A percentile compares a stretch with the other conserved stretches of the same genome.
Conservation (phyloP, 1,284 basidiomycete species). For the Sporisorium reilianum region DNA sequence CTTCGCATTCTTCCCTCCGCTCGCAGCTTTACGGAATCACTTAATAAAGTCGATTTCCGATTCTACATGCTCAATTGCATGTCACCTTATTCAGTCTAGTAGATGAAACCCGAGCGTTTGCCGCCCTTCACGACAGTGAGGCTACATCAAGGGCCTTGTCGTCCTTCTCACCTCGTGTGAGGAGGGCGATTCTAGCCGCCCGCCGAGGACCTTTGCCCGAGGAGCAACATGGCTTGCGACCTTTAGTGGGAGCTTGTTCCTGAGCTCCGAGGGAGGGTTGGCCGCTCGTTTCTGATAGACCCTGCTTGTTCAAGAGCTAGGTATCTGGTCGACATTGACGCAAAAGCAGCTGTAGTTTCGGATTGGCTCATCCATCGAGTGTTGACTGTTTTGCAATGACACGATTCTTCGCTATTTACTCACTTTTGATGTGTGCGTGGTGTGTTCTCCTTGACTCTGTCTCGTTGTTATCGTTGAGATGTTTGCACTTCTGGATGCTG, state of each 20-base stretch:
- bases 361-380: conserved; percentile 5
- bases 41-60: conserved; percentile 68
- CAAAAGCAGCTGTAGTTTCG: conserved; percentile 21
- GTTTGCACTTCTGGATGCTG: no score
- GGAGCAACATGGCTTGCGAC: conserved; percentile 62
- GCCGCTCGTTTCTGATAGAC: conserved; percentile 66
- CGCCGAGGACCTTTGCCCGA: conserved; percentile 67
- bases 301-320: conserved; percentile 15
- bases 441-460: no score
- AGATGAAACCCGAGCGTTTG: conserved; percentile 65
- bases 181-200: conserved; percentile 59
- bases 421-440: not conserved
- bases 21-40: conserved; percentile 67
- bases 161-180: conserved; percentile 14
- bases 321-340: conserved; percentile 15
- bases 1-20: conserved; percentile 4
- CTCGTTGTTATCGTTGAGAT: not conserved
- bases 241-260: conserved; percentile 64
- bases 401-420: conserved; percentile 3
- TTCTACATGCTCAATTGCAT: conserved; percentile 67
- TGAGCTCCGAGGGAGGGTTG: conserved; percentile 65
- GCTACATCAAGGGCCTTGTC: conserved; percentile 57
- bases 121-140: conserved; percentile 66
- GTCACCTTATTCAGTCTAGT: conserved; percentile 67
- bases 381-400: conserved; percentile 9